These are phyloP conservation scores for Pichia sporocuriosa DNA, from an alignment of 805 yeast genomes.

Conservation along the genomic window DNA sequence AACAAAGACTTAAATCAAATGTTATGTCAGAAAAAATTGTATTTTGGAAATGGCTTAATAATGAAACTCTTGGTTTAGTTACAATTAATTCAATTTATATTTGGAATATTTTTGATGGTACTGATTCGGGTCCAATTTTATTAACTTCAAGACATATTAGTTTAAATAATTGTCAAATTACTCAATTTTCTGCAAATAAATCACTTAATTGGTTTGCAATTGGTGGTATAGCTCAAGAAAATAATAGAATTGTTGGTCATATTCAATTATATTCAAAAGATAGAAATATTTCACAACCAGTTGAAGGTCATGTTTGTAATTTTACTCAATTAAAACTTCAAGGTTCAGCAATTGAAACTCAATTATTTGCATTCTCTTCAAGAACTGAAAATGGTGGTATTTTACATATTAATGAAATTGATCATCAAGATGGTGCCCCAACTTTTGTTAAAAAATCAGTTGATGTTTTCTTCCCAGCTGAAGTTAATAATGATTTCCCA, in stretches of 20 bases:
- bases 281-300: constrained; percentile 90
- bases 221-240: constrained; percentile 91
- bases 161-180: constrained; percentile 76
- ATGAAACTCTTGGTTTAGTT: constrained; percentile 70
- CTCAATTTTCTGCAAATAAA: constrained; percentile 78
- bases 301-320: constrained; percentile 95
- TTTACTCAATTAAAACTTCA: constrained; percentile 73
- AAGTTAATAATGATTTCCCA: constrained; percentile 94
- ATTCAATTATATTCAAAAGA: constrained; percentile 85
- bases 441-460: constrained; percentile 80
- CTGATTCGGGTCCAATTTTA: constrained; percentile 72
- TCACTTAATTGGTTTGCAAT: constrained; percentile 89
- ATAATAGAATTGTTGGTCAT: constrained; percentile 92
- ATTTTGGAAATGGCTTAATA: constrained; percentile 91
- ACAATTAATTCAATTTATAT: constrained; percentile 68
- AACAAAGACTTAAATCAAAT: constrained; percentile 83
- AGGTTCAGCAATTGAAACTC: constrained; percentile 70
- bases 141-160: constrained; percentile 80
- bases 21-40: constrained; percentile 83
- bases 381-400: constrained; percentile 78
- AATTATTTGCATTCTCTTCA: constrained; percentile 89
- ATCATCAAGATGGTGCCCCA: constrained; percentile 83
- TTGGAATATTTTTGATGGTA: constrained; percentile 81
- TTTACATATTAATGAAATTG: constrained; percentile 92
- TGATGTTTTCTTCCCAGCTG: constrained; percentile 94